Evolutionary conservation across 2,329 filamentous ascomycete species (phyloP), one percentile per base, ranked within the genome.

Genomic region (Aspergillus costaricaensis): DNA sequence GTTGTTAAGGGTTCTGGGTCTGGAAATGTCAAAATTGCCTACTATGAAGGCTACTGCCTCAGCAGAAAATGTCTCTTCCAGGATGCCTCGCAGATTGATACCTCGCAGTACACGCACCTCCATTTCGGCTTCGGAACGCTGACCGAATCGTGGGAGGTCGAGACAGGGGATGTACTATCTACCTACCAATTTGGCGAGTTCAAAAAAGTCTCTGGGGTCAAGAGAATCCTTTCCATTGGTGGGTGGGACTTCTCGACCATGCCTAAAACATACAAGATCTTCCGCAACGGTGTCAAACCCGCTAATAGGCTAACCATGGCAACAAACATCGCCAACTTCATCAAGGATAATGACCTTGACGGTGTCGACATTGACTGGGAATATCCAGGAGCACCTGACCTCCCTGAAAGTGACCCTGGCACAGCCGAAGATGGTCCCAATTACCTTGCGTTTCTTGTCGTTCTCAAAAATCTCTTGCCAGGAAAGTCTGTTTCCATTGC

Each of bases 91-190:
- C 54, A 70, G 8, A 67, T 76, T 47, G 64, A 70, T 49, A 61
- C 43, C 3, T 58, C 62, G 1, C 53, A 56, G 2, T 74, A 68
- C 53, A 74, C 73, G 0, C 71, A 77, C 51, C 55, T 78, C 7
- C 75, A 80, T 56, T 78, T 74, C 57, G 70, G 67, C 8, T 81
- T 81, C 64, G 71, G 70, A 4, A 69, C 68, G 2, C 65, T 76
- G 12, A 76, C 66, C 0, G 14, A 55, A 1, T 17, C 38, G 2
- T 41, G 38, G 38, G 38, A 41, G 38, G 38, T 41, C 0, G 7
- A 41, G 15, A 41, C 15, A 17, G 38, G 38, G 15, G n/a, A 41
- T 41, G 3, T 3, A 8, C 7, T 41, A 3, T 41, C 38, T 1
- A 41, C 38, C 38, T 41, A 41, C 14, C 2, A 41, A 3, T 41